Percentiles rank a stretch among this genome's conserved stretches.
phyloP scores from a whole-genome alignment of 768 basidiomycete species.

The Tricholoma flavovirens region DNA sequence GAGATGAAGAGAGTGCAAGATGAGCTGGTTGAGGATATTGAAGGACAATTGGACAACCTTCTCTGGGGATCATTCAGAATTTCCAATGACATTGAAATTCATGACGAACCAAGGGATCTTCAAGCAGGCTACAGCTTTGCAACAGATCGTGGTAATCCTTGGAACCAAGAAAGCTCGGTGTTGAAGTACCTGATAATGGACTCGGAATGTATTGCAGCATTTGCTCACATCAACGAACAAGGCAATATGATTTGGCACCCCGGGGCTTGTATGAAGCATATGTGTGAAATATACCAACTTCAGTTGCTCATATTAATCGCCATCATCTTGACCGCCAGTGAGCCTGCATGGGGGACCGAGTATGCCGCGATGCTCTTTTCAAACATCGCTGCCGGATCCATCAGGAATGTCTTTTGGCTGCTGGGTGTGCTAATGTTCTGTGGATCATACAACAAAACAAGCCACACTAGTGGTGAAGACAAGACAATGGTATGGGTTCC shows the following conservation, averaged over 20 bases:
- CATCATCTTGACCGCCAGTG: background rate
- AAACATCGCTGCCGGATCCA: conserved; percentile 12
- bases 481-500: too few relatives aligned
- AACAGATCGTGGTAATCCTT: background rate
- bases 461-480: too few relatives aligned
- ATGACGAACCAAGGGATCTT: background rate
- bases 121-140: background rate
- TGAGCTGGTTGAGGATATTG: background rate
- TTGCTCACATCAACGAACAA: background rate
- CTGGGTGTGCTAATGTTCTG: background rate
- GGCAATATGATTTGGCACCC: conserved; percentile 6
- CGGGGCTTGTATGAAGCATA: conserved; percentile 3
- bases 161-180: background rate
- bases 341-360: conserved; percentile 15
- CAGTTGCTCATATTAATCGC: background rate
- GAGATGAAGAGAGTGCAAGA: background rate
- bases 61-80: background rate
- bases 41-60: background rate
- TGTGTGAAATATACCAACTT: background rate
- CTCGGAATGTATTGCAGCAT: background rate
- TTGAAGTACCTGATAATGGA: background rate
- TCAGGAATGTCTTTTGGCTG: conserved; percentile 11
- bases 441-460: background rate
- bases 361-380: too few relatives aligned
- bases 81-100: background rate